Evolutionary conservation across 352 stramenopile genomes (phyloP).

Genomic region (Phytophthora chlamydospora): DNA sequence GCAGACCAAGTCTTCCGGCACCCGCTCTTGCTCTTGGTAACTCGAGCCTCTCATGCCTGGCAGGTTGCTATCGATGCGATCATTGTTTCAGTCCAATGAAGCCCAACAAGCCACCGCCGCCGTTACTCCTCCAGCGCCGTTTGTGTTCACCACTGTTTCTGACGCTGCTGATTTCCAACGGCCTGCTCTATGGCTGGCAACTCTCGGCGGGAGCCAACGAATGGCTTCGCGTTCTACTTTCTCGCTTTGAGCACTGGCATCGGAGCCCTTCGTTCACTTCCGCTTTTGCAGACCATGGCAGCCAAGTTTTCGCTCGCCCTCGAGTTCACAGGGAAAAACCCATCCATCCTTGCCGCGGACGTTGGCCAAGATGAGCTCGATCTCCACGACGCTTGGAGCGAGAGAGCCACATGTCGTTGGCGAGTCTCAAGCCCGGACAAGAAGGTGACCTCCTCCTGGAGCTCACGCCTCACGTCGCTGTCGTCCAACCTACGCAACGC

Average conservation of each 20-base stretch:
- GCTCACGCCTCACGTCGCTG: conserved; percentile 18
- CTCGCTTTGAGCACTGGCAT: neutral
- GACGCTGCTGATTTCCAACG: conserved; percentile 19
- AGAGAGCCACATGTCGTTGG: neutral
- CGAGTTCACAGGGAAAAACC: conserved; percentile 3
- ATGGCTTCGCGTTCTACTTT: conserved; percentile 23
- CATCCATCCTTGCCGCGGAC: conserved; percentile 29
- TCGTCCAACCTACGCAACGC: conserved; percentile 19
- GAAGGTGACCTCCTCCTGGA: conserved; percentile 5
- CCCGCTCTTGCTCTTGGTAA: too few species aligned
- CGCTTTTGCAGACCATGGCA: conserved; percentile 15
- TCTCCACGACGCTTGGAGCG: conserved; percentile 20
- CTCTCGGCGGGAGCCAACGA: conserved; percentile 1
- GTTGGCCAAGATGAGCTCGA: conserved; percentile 13
- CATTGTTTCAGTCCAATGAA: too few species aligned
- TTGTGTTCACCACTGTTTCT: conserved; percentile 7
- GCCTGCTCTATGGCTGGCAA: conserved; percentile 6
- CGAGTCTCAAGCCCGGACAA: conserved; percentile 18
- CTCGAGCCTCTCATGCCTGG: too few species aligned
- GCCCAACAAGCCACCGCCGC: neutral
- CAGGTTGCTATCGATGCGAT: too few species aligned
- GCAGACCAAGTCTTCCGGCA: too few species aligned
- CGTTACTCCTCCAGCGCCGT: neutral
- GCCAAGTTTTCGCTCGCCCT: conserved; percentile 8
- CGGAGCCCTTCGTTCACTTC: conserved; percentile 19